phyloP scores from a whole-genome alignment of 257 asterid species.

The Sherardia arvensis region DNA sequence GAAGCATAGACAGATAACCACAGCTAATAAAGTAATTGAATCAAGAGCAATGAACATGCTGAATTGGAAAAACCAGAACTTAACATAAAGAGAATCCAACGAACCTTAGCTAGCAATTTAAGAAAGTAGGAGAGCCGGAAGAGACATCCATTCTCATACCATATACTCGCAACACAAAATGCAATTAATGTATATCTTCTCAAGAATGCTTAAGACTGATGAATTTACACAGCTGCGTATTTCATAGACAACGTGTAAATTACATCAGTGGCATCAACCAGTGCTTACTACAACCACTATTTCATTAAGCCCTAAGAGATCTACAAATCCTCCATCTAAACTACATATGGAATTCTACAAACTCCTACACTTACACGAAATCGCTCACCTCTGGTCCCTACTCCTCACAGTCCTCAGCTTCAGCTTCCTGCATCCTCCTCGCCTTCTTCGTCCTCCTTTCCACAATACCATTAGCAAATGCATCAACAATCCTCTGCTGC shows the following conservation, averaged over 20 bases:
- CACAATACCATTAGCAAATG: constrained; percentile 50
- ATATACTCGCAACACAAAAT: neutral
- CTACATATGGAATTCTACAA: neutral
- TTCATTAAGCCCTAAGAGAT: constrained; percentile 1
- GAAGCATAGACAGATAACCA: neutral
- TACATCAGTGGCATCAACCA: neutral
- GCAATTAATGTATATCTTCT: neutral
- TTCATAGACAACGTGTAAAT: neutral
- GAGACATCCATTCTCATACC: neutral
- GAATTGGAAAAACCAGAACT: neutral
- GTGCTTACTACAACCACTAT: constrained; percentile 4
- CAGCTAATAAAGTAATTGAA: too few relatives aligned
- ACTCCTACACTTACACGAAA: constrained; percentile 11
- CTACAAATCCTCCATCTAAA: constrained; percentile 5
- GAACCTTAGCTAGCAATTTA: neutral
- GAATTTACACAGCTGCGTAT: neutral
- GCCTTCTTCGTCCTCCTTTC: constrained; percentile 47
- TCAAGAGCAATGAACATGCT: neutral
- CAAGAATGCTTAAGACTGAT: neutral
- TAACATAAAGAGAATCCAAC: too few relatives aligned
- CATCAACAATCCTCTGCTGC: constrained; percentile 74
- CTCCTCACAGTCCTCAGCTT: constrained; percentile 1
- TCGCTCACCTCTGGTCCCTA: neutral
- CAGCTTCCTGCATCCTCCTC: constrained; percentile 31
- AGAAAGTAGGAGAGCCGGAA: neutral